phyloP scores from a whole-genome alignment of 2,329 filamentous ascomycete genomes.

The Neonectria neomacrospora region DNA sequence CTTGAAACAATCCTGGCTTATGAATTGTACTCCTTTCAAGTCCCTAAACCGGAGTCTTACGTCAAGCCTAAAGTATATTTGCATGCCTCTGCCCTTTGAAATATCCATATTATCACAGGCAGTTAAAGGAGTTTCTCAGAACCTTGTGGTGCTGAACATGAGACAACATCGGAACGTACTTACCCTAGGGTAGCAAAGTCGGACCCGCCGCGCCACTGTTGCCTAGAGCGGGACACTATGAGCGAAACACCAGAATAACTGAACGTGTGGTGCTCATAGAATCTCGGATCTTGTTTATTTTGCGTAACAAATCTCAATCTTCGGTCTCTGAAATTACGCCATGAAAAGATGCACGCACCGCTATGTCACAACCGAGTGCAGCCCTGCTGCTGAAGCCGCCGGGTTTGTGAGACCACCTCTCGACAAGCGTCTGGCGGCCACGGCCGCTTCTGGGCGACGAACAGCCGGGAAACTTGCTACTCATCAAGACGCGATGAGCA shows the following conservation, averaged over 20 bases:
- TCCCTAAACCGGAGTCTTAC: no score
- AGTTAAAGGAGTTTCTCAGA: not conserved
- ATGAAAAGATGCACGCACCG: constrained; percentile 18
- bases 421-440: constrained; percentile 27
- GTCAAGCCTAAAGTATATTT: not conserved
- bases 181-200: not conserved
- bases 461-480: constrained; percentile 24
- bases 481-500: constrained; percentile 28
- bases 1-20: not conserved
- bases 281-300: not conserved
- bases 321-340: not conserved
- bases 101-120: not conserved
- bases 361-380: constrained; percentile 26
- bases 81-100: not conserved
- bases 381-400: constrained; percentile 20
- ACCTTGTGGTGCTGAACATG: not conserved
- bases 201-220: constrained; percentile 5
- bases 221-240: not conserved
- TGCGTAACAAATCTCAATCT: no score
- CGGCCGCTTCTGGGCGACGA: constrained; percentile 38
- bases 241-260: not conserved
- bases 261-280: not conserved
- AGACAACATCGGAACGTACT: not conserved
- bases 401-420: constrained; percentile 28
- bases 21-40: not conserved